Conservation (phyloP, 257 asterid genomes). For the Ajuga chamaepitys region DNA sequence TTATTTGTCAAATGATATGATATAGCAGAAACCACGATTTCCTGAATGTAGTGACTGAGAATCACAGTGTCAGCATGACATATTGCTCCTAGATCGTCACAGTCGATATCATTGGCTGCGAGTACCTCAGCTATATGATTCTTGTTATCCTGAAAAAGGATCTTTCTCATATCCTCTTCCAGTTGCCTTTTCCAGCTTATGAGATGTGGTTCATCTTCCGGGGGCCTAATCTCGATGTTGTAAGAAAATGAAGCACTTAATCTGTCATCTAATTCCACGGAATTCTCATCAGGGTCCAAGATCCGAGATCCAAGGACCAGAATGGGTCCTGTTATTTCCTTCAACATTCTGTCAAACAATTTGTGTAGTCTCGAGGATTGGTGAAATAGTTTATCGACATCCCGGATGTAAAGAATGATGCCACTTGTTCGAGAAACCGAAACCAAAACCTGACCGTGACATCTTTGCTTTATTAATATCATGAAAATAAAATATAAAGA, state of each 20-base stretch:
- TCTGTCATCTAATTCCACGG: slow-evolving; percentile 52
- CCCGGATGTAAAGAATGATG: slow-evolving; percentile 80
- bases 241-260: slow-evolving; percentile 66
- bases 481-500: background rate
- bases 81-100: slow-evolving; percentile 83
- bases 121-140: slow-evolving; percentile 88
- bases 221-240: slow-evolving; percentile 75
- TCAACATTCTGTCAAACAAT: slow-evolving; percentile 63
- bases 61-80: slow-evolving; percentile 62
- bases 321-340: slow-evolving; percentile 70
- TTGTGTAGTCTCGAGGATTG: slow-evolving; percentile 57
- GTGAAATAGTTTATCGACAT: slow-evolving; percentile 61
- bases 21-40: slow-evolving; percentile 82
- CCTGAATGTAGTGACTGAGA: slow-evolving; percentile 67
- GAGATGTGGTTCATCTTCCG: slow-evolving; percentile 77
- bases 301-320: slow-evolving; percentile 89
- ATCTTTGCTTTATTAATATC: background rate
- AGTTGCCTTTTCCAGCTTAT: slow-evolving; percentile 80
- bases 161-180: slow-evolving; percentile 80
- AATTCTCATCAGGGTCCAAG: slow-evolving; percentile 52
- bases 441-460: slow-evolving; percentile 61
- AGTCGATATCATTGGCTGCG: slow-evolving; percentile 88
- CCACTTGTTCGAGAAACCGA: slow-evolving; percentile 52
- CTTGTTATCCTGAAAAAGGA: slow-evolving; percentile 76
- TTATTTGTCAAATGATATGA: slow-evolving; percentile 69